A percentile compares a stretch with the other conserved stretches of the same genome.
Conservation (phyloP, 2,329 filamentous ascomycete genomes). For the Alternaria viburni region DNA sequence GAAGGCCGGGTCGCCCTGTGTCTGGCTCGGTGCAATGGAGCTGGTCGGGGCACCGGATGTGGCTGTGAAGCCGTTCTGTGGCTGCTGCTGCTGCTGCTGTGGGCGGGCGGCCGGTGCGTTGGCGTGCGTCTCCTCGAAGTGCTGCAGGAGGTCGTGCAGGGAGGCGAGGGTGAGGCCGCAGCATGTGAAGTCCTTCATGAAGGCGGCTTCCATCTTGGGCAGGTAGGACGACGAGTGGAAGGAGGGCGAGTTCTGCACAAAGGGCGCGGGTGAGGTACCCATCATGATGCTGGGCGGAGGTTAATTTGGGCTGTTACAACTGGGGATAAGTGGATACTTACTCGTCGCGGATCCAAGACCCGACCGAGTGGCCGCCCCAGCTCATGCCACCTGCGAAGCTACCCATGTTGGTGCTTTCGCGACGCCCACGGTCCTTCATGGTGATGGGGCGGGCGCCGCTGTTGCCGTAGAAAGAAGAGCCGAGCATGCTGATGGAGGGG, state of each 20-base stretch:
- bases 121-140: constrained; percentile 95
- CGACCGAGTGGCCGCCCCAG: constrained; percentile 95
- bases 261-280: constrained; percentile 92
- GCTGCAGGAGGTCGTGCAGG: constrained; percentile 91
- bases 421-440: constrained; percentile 61
- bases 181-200: constrained; percentile 96
- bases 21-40: constrained; percentile 55
- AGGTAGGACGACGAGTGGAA: constrained; percentile 97
- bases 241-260: constrained; percentile 81
- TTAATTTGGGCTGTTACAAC: constrained; percentile 28
- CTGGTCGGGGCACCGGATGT: constrained; percentile 33
- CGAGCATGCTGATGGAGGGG: constrained; percentile 59
- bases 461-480: constrained; percentile 59
- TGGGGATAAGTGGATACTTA: constrained; percentile 62
- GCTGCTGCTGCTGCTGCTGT: constrained; percentile 58
- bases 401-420: constrained; percentile 66
- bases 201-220: constrained; percentile 94
- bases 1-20: constrained; percentile 44
- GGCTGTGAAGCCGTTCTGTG: constrained; percentile 51
- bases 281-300: constrained; percentile 78
- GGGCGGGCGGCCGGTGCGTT: constrained; percentile 64
- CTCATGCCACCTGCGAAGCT: constrained; percentile 82
- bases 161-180: constrained; percentile 89
- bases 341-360: constrained; percentile 98
- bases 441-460: constrained; percentile 66